phyloP scores from a whole-genome alignment of 139 green algal genomes.

The Chlorella sp. region DNA sequence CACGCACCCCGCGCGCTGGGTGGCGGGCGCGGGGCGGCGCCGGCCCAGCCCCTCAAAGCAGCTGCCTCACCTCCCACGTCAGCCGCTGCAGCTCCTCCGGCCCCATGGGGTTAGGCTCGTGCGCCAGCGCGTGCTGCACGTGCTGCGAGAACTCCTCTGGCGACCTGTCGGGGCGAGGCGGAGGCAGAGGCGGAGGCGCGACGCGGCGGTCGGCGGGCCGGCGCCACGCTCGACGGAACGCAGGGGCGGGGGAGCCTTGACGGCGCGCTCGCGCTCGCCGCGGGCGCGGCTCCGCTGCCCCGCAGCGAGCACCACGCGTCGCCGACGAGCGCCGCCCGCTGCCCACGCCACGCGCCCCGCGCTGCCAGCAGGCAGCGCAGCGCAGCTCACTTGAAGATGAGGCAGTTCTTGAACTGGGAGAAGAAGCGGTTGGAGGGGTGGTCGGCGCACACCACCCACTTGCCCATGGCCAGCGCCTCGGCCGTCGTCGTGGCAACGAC shows the following conservation, averaged over 20 bases:
- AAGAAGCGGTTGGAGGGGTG: slow-evolving; percentile 98
- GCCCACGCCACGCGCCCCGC: no score
- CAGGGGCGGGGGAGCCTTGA: no score
- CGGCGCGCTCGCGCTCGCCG: no score
- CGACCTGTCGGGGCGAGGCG: slow-evolving; percentile 17
- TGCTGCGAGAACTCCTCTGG: slow-evolving; percentile 87
- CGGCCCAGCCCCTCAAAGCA: no score
- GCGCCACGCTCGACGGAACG: no score
- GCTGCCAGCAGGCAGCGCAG: no score
- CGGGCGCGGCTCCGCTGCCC: no score
- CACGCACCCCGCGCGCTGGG: no score
- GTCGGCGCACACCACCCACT: slow-evolving; percentile 94
- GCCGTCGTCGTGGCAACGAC: slow-evolving; percentile 97
- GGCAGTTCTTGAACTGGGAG: slow-evolving; percentile 83
- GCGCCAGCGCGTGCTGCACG: slow-evolving; percentile 70
- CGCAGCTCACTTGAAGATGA: slow-evolving; percentile 57
- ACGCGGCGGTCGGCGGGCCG: no score
- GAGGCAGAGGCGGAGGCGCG: background rate
- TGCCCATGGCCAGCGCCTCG: slow-evolving; percentile 99
- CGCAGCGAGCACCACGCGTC: no score
- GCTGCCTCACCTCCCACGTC: slow-evolving; percentile 97
- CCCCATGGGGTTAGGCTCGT: slow-evolving; percentile 78
- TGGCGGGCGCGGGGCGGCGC: no score
- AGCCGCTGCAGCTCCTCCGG: slow-evolving; percentile 75
- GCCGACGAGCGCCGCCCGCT: no score